Conservation (phyloP, 2,329 filamentous ascomycete species). For the Paecilomyces sp. region DNA sequence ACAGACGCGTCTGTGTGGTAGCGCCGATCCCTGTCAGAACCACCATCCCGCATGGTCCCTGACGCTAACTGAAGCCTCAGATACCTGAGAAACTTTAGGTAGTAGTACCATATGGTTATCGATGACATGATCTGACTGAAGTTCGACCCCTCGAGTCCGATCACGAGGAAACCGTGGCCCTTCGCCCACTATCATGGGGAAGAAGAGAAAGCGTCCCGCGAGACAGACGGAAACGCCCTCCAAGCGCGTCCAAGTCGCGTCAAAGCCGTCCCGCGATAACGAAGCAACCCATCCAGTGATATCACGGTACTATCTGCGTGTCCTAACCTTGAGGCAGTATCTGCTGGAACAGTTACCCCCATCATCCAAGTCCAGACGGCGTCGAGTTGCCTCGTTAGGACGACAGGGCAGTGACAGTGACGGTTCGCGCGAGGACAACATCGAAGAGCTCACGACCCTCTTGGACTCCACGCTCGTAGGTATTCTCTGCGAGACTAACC, state of each 20-base stretch:
- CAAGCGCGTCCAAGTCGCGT: constrained; percentile 17
- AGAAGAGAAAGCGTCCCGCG: constrained; percentile 36
- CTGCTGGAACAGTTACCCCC: constrained; percentile 58
- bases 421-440: background rate
- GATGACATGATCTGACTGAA: background rate
- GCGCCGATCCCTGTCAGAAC: background rate
- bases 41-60: background rate
- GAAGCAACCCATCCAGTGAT: constrained; percentile 54
- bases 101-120: background rate
- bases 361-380: constrained; percentile 52
- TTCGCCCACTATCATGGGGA: constrained; percentile 23
- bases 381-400: constrained; percentile 34
- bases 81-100: background rate
- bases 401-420: background rate
- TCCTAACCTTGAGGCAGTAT: constrained; percentile 64
- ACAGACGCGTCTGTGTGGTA: background rate
- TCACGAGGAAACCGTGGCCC: background rate
- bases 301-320: constrained; percentile 57
- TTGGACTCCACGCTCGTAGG: constrained; percentile 68
- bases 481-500: constrained; percentile 27
- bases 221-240: constrained; percentile 14
- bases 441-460: constrained; percentile 42
- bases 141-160: background rate
- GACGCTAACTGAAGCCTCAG: background rate
- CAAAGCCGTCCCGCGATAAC: constrained; percentile 12